A percentile compares a stretch with the other conserved stretches of the same genome.
Conservation (phyloP, 345 rosid species). For the Hevea brasiliensis region DNA sequence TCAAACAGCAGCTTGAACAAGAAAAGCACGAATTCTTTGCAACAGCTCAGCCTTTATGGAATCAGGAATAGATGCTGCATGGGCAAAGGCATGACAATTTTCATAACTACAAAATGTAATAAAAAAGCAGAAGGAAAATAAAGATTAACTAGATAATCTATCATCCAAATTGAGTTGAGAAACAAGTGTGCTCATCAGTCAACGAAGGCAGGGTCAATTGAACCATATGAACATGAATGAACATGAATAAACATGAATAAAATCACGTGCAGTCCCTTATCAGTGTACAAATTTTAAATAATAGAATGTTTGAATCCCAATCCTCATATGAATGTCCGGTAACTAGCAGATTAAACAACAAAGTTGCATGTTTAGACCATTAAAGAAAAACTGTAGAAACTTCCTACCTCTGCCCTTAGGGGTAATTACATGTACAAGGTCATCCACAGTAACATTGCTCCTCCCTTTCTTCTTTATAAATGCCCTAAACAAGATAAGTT, state of each 20-base stretch:
- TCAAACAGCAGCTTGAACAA: too few species aligned
- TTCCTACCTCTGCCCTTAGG: conserved; percentile 80
- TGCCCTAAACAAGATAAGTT: conserved; percentile 40
- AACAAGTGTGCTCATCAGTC: too few species aligned
- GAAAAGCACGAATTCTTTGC: too few species aligned
- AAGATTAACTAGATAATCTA: too few species aligned
- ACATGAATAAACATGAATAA: background rate
- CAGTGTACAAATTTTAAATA: background rate
- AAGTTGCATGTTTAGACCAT: background rate
- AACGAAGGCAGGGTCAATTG: too few species aligned
- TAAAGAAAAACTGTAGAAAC: background rate
- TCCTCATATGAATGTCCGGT: background rate
- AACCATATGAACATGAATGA: too few species aligned
- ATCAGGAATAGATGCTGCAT: too few species aligned
- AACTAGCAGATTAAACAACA: background rate
- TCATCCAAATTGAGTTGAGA: too few species aligned
- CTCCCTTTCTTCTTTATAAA: conserved; percentile 72
- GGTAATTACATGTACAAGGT: conserved; percentile 68
- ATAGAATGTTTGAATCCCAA: background rate
- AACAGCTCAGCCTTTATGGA: too few species aligned
- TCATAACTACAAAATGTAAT: too few species aligned
- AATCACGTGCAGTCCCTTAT: background rate
- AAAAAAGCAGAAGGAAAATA: too few species aligned
- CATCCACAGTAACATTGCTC: conserved; percentile 75
- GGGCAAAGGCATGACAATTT: too few species aligned